These are phyloP conservation scores for Kodamaea ohmeri DNA, from an alignment of 1,139 yeast genomes.

Conservation along the genomic window DNA sequence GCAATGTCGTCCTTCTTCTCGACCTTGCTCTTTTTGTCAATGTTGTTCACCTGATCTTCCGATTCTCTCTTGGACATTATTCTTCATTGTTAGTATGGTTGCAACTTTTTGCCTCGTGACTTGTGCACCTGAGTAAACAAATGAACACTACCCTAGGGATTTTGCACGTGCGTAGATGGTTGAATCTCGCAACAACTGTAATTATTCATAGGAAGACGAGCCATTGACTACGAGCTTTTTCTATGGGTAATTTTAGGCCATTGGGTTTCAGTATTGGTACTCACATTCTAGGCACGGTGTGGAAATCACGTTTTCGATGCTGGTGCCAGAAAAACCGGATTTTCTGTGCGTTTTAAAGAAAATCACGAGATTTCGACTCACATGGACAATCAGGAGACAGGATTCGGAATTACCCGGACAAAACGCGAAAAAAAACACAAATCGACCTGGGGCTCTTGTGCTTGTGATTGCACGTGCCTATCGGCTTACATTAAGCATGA, in stretches of 20 bases:
- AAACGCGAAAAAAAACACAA: not conserved
- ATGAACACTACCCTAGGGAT: not conserved
- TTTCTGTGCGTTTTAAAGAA: slow-evolving; percentile 9
- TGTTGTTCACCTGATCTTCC: slow-evolving; percentile 16
- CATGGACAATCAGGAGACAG: slow-evolving; percentile 7
- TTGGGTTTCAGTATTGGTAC: slow-evolving; percentile 2
- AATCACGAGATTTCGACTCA: slow-evolving; percentile 10
- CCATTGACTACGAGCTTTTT: no score
- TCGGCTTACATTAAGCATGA: no score
- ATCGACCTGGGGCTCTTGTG: not conserved
- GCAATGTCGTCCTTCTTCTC: slow-evolving; percentile 38
- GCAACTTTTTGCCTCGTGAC: slow-evolving; percentile 8
- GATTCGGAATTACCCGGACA: slow-evolving; percentile 9
- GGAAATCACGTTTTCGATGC: slow-evolving; percentile 11
- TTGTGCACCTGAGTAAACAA: slow-evolving; percentile 3
- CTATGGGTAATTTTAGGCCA: no score
- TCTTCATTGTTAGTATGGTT: slow-evolving; percentile 10
- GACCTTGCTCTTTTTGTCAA: slow-evolving; percentile 25
- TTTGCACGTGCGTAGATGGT: not conserved
- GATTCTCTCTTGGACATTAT: slow-evolving; percentile 32
- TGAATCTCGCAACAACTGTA: no score
- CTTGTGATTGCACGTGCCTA: slow-evolving; percentile 1
- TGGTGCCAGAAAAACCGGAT: slow-evolving; percentile 6
- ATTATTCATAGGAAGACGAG: no score
- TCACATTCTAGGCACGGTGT: slow-evolving; percentile 10